phyloP scores from a whole-genome alignment of 129 eudicot species.

The Saussurea involucrata region DNA sequence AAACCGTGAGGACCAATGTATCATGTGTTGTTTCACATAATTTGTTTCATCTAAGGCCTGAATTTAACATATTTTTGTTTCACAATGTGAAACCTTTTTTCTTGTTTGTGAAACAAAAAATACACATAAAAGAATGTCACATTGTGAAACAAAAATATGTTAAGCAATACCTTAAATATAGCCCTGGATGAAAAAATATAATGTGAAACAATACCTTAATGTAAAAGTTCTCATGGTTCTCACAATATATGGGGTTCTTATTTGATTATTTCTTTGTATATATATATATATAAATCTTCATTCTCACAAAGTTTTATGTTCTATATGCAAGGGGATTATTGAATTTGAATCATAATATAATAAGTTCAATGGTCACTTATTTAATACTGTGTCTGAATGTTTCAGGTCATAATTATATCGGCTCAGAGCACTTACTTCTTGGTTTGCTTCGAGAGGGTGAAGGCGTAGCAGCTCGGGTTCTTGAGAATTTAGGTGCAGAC shows the following conservation, averaged over 20 bases:
- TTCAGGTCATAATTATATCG: conserved; percentile 86
- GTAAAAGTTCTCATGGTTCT: neutral
- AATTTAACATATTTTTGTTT: neutral
- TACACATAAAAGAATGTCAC: neutral
- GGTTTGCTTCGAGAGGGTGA: conserved; percentile 97
- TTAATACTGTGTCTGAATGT: neutral
- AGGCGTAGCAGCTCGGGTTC: conserved; percentile 94
- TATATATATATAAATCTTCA: neutral
- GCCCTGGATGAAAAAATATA: neutral
- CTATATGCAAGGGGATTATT: neutral
- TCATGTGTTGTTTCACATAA: neutral
- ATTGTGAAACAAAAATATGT: neutral
- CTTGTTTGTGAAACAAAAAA: too few relatives aligned
- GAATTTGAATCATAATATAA: neutral
- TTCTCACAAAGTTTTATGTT: too few relatives aligned
- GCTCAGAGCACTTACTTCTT: conserved; percentile 81
- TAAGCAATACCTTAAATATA: neutral
- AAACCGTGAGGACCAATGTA: neutral
- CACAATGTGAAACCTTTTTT: neutral
- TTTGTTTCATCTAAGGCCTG: neutral
- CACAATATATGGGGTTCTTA: neutral
- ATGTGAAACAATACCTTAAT: neutral
- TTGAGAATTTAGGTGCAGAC: conserved; percentile 84
- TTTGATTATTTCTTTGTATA: neutral
- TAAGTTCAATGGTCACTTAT: neutral